These are phyloP conservation scores for Flaveria sonorensis DNA, from an alignment of 129 eudicot genomes.

Conservation along the genomic window DNA sequence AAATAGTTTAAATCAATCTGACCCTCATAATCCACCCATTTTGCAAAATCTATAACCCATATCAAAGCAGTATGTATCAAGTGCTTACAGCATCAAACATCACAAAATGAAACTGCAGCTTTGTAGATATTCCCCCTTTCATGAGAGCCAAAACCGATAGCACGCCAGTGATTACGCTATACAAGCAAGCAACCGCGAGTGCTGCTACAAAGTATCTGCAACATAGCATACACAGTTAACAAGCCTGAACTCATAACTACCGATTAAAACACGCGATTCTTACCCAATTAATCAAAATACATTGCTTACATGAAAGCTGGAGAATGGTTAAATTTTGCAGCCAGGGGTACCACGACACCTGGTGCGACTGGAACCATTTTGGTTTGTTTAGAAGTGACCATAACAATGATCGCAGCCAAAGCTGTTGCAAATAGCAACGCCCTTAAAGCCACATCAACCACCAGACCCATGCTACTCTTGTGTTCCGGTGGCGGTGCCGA, in stretches of 20 bases:
- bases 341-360: background rate
- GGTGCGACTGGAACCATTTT: slow-evolving; percentile 40
- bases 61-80: background rate
- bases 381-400: slow-evolving; percentile 76
- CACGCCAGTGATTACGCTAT: slow-evolving; percentile 53
- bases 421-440: slow-evolving; percentile 53
- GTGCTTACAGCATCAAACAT: slow-evolving; percentile 67
- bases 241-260: background rate
- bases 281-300: background rate
- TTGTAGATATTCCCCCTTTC: slow-evolving; percentile 40
- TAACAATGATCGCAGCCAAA: slow-evolving; percentile 55
- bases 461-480: background rate
- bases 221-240: background rate
- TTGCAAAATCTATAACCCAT: background rate
- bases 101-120: slow-evolving; percentile 42
- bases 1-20: no score
- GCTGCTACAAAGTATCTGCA: slow-evolving; percentile 79
- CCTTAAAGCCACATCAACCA: slow-evolving; percentile 57
- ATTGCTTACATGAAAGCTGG: slow-evolving; percentile 77
- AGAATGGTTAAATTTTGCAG: slow-evolving; percentile 55
- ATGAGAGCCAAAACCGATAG: slow-evolving; percentile 38
- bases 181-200: slow-evolving; percentile 53
- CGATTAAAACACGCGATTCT: background rate
- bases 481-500: slow-evolving; percentile 20
- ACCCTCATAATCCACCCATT: background rate